Base-by-base conservation (phyloP, 306 rosid genomes). In the Quercus ilex region DNA sequence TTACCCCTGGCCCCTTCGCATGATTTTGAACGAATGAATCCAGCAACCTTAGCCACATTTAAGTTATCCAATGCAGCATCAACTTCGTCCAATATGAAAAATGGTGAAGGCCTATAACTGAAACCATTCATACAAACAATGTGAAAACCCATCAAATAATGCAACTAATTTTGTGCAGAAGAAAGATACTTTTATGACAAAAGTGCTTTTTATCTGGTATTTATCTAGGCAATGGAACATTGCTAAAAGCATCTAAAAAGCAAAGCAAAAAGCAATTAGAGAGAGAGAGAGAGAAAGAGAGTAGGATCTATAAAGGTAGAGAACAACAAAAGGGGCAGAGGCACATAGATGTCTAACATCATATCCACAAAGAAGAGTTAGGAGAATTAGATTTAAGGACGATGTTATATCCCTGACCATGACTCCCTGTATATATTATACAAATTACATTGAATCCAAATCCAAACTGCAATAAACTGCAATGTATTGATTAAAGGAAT, bases 31-130 rank as follows among this genome's bases (percentile, higher is more conserved):
- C 99, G 99, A 87, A 96, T 93, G 82, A 93, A 96, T 74, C 99
- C 97, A 33, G 99, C 99, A 77, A 96, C 99, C 89, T 93, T 96
- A 0, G 99, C 88, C 2, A 96, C 99, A 74, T 96, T 96, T 84
- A 96, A 87, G 96, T 96, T 96, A 87, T 96, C 99, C 78, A 96
- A 85, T 14, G 99, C 99, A 74, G 98, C 99, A 84, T 96, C 99
- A 55, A 96, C 99, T 90, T 96, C 99, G 73, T 96, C 99, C 93
- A 96, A 82, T 84, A 96, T 96, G 84, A 93, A 96, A 87, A 96
- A 96, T 4, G 99, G 99, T 9, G 99, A 96, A 83, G 99, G 99
- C 91, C 90, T 88, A 86, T 73, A 96, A 79, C 99, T 96, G 96
- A 78, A 86, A 83, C 77, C 82, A 71, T 15, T 43, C 67, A 17